phyloP scores from a whole-genome alignment of 495 filamentous ascomycete species.

The Letharia lupina region DNA sequence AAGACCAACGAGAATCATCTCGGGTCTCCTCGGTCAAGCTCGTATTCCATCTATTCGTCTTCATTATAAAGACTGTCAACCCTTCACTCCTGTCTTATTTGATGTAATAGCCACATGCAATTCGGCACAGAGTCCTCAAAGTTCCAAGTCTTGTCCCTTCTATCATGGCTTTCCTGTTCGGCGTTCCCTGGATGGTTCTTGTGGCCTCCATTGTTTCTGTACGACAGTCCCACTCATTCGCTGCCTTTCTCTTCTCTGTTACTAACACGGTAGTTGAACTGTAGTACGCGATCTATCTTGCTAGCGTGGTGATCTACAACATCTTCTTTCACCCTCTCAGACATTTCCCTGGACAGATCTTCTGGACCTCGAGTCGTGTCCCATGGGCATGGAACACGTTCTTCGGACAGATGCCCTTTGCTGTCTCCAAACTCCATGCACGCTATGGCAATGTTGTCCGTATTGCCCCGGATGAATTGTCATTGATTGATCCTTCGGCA shows the following conservation, averaged over 20 bases:
- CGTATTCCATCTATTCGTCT: no score
- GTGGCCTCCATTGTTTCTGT: not conserved
- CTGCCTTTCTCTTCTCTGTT: not conserved
- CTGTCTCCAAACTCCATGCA: slow-evolving; percentile 18
- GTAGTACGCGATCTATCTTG: not conserved
- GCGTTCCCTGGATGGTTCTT: not conserved
- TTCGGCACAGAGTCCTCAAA: not conserved
- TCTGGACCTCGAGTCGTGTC: not conserved
- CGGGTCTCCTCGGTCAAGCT: no score
- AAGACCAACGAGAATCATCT: no score
- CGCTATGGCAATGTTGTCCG: slow-evolving; percentile 31
- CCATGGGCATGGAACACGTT: not conserved
- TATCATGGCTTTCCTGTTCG: not conserved
- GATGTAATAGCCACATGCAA: not conserved
- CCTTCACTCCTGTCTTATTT: not conserved
- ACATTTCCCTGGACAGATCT: not conserved
- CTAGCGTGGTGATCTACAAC: not conserved
- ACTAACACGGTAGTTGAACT: not conserved
- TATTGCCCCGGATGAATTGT: slow-evolving; percentile 31
- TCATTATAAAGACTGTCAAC: no score
- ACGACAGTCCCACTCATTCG: not conserved
- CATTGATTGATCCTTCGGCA: slow-evolving; percentile 24
- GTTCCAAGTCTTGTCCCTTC: not conserved
- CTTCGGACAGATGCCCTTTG: not conserved
- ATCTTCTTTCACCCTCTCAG: not conserved